Evolutionary conservation across 2,329 filamentous ascomycete genomes (phyloP).

Genomic region (Aureobasidium leucospermi): DNA sequence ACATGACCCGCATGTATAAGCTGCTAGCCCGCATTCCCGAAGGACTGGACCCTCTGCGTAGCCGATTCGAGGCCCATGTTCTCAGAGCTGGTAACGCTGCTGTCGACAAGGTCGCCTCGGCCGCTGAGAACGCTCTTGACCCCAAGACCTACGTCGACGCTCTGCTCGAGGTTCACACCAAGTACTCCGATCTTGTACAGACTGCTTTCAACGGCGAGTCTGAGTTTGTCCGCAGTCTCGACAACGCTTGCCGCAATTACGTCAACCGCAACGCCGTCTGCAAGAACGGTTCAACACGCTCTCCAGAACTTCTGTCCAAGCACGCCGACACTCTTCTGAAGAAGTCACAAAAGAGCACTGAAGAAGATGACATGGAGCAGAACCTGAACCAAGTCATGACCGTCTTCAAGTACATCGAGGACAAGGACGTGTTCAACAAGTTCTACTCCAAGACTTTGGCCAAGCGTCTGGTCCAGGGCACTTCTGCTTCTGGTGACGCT

Average conservation of each 20-base stretch:
- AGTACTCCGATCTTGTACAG: slow-evolving; percentile 87
- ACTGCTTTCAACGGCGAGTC: slow-evolving; percentile 90
- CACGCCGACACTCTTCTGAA: slow-evolving; percentile 89
- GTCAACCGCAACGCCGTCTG: slow-evolving; percentile 97
- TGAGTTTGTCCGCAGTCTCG: slow-evolving; percentile 90
- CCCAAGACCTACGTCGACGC: slow-evolving; percentile 96
- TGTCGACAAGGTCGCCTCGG: slow-evolving; percentile 81
- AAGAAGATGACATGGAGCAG: slow-evolving; percentile 88
- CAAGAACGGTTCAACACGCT: slow-evolving; percentile 86
- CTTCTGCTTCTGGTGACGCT: slow-evolving; percentile 91
- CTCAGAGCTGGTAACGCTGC: slow-evolving; percentile 80
- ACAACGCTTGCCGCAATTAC: slow-evolving; percentile 96
- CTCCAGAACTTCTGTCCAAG: slow-evolving; percentile 88
- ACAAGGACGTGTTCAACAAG: slow-evolving; percentile 99
- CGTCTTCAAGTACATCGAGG: slow-evolving; percentile 99
- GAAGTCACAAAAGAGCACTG: slow-evolving; percentile 85
- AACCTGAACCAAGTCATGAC: slow-evolving; percentile 93
- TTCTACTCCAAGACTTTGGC: slow-evolving; percentile 97
- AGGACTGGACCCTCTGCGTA: slow-evolving; percentile 79
- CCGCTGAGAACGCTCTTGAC: slow-evolving; percentile 75
- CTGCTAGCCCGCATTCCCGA: slow-evolving; percentile 83
- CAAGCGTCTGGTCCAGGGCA: slow-evolving; percentile 87
- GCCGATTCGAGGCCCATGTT: slow-evolving; percentile 86
- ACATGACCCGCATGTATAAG: slow-evolving; percentile 94
- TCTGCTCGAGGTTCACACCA: slow-evolving; percentile 84